phyloP scores from a whole-genome alignment of 306 rosid species.

The Trifolium subterraneum region DNA sequence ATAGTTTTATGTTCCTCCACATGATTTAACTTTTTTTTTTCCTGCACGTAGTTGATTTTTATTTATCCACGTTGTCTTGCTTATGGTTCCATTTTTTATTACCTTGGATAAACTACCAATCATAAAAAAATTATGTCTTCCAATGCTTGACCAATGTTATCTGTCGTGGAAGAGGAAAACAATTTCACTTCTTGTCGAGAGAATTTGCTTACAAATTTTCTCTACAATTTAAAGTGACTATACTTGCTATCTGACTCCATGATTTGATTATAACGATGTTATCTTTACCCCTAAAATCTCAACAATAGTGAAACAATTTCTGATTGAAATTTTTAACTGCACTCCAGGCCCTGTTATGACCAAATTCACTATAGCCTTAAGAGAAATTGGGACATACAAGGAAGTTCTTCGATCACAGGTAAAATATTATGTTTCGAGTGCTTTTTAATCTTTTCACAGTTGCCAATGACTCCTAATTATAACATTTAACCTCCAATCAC shows the following conservation, averaged over 20 bases:
- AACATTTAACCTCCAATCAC: constrained; percentile 9
- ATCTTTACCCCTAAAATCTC: constrained; percentile 30
- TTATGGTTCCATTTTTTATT: constrained; percentile 5
- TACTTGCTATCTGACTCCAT: constrained; percentile 12
- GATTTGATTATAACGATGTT: constrained; percentile 34
- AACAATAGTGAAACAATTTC: constrained; percentile 20
- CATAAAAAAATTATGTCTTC: constrained; percentile 12
- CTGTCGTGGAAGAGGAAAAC: neutral
- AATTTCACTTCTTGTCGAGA: constrained; percentile 25
- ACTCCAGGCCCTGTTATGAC: constrained; percentile 96
- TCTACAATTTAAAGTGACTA: too few relatives aligned
- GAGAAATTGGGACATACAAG: constrained; percentile 99
- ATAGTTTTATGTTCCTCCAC: constrained; percentile 23
- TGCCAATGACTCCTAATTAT: constrained; percentile 32
- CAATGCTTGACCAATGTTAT: neutral
- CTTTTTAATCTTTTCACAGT: constrained; percentile 24
- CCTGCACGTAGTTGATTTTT: constrained; percentile 6
- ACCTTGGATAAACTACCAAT: constrained; percentile 1
- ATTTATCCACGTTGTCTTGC: neutral
- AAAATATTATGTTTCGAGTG: constrained; percentile 31
- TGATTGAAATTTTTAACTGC: constrained; percentile 41
- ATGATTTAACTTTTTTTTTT: constrained; percentile 23
- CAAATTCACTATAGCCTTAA: constrained; percentile 92
- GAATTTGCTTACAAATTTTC: constrained; percentile 32
- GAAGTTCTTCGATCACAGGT: constrained; percentile 99